phyloP scores from a whole-genome alignment of 2,329 filamentous ascomycete species.

The Fusarium mangiferae region DNA sequence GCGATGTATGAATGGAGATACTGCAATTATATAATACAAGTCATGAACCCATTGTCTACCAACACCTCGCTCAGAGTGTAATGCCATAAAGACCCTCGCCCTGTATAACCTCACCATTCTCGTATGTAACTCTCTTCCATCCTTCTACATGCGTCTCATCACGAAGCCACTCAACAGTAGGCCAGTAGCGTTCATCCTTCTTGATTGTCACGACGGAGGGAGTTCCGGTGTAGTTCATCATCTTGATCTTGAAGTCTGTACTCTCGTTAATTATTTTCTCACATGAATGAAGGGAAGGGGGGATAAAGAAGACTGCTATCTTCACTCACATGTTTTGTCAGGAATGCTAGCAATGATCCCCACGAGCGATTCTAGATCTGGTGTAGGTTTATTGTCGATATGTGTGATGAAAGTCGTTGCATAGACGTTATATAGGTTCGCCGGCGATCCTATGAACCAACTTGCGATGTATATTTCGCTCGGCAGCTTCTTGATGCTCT shows the following conservation, averaged over 20 bases:
- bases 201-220: constrained; percentile 99
- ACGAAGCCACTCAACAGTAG: constrained; percentile 75
- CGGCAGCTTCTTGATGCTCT: constrained; percentile 97
- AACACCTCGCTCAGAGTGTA: background rate
- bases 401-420: constrained; percentile 98
- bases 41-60: too few species aligned
- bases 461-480: constrained; percentile 96
- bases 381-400: constrained; percentile 88
- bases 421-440: constrained; percentile 89
- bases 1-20: background rate
- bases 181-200: constrained; percentile 97
- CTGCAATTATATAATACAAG: background rate
- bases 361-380: constrained; percentile 83
- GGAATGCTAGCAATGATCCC: constrained; percentile 86
- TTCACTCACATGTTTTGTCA: constrained; percentile 83
- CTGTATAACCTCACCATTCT: constrained; percentile 61
- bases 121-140: constrained; percentile 72
- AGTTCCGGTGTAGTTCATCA: constrained; percentile 98
- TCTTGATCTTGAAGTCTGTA: constrained; percentile 90
- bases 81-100: constrained; percentile 66
- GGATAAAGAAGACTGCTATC: too few species aligned
- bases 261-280: background rate
- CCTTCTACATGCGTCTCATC: constrained; percentile 67
- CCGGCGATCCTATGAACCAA: constrained; percentile 80
- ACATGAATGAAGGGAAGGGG: too few species aligned